Evolutionary conservation across 139 green algal genomes (phyloP), one percentile per base, ranked within the genome.

Genomic region (Ulvella scutata): DNA sequence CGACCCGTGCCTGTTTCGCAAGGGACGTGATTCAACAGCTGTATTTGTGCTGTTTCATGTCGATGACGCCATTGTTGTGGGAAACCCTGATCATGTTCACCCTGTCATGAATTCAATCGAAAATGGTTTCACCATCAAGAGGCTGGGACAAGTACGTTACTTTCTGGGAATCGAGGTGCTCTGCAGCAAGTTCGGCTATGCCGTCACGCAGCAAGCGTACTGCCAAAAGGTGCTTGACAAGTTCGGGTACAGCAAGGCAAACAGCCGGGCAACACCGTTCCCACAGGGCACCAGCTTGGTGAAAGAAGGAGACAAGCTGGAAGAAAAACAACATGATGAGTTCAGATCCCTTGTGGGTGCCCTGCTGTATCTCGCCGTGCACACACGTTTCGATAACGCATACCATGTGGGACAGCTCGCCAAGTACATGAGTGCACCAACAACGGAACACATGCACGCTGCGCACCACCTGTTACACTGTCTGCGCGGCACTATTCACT

Each of bases 321-420:
- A 78, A 37, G 73, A 31, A 20, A 34, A 3, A 2, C 39, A 75
- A 39, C 37, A 38, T 7, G 80, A 38, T 10, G 61, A 82, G 2
- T 43, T 36, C 82, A 23, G 74, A 80, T n/a, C n/a, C n/a, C 34
- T 82, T 34, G 60, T 75, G 23, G 82, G 82, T 31, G 77, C 51
- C 6, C 35, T 82, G 29, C 75, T 82, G 3, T 82, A 81, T 36
- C 33, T 83, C 0, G 44, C 61, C 23, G 51, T 75, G 3, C 77
- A 74, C 74, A 83, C 79, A 37, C 35, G 82, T 3, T 79, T 79
- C 4, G 82, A 86, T 75, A 75, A 84, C 3, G 73, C 82, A 2
- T 75, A 81, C 40, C 74, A 78, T 43, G 80, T 82, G 74, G 77
- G 83, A 67, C 75, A 59, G 4, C 43, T 87, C 39, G 28, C 78